Base-by-base conservation (phyloP, 1,139 yeast genomes). In the Hanseniaspora uvarum region DNA sequence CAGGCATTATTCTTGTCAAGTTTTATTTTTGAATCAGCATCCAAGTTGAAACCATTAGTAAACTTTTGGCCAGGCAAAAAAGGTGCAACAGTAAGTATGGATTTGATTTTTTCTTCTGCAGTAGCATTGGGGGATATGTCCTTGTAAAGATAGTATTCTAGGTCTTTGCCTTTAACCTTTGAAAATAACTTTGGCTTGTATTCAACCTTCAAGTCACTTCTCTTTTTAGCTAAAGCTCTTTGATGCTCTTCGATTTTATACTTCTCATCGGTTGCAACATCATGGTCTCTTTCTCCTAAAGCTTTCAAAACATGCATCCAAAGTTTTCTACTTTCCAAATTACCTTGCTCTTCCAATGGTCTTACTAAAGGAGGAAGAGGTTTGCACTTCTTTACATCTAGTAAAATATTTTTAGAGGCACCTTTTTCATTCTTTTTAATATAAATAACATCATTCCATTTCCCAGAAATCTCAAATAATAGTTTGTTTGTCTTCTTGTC, bases 401-500 rank as follows among this genome's bases (percentile, higher is more conserved):
- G 81, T 23, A 87, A 75, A 2, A 66, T 60, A 59, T 77, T 79
- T 55, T 71, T 64, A 28, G 65, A 62, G 28, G 71, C 63, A 16
- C 76, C 76, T 1, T 79, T 75, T 43, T 60, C 61, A 44, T 72
- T 58, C 60, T 82, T 73, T 62, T 79, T 82, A 56, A 88, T 78
- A 56, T 82, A 78, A 79, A 92, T 83, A 2, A 81, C 72, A 56
- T 83, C 96, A 68, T 88, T 88, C 98, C 98, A 92, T 68, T 92
- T 92, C 18, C 98, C 98, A 5, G 83, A 63, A 38, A 92, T 74
- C 58, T 79, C 83, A 64, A 72, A 88, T 45, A 83, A 69, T 1
- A 71, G 72, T 60, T 84, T 80, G 28, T 43, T 43, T 10, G 78
- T 78, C 5, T 73, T 70, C 5, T 73, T 61, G 52, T 78, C 75